A percentile compares a stretch with the other conserved stretches of the same genome.
phyloP scores from a whole-genome alignment of 352 stramenopile genomes.

The Globisporangium paroecandrum region DNA sequence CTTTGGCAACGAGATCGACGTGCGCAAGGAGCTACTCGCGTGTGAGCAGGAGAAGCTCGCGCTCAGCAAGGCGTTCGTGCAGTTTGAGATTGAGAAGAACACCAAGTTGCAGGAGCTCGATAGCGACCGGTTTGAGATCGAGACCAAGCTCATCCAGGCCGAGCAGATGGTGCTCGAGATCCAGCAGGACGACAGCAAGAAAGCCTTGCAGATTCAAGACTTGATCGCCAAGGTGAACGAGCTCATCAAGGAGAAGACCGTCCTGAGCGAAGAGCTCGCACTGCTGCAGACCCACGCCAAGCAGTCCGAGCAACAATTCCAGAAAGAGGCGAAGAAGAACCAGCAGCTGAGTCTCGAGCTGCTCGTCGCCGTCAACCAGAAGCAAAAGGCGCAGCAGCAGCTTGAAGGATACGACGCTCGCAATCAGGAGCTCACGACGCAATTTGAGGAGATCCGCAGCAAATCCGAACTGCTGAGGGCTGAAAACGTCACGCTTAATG shows the following conservation, averaged over 20 bases:
- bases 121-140: constrained; percentile 56
- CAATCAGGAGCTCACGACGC: constrained; percentile 17
- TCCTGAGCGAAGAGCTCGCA: constrained; percentile 30
- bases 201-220: constrained; percentile 52
- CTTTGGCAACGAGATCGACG: constrained; percentile 57
- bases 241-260: constrained; percentile 40
- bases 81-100: constrained; percentile 57
- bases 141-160: constrained; percentile 56
- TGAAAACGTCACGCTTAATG: constrained; percentile 25
- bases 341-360: constrained; percentile 70
- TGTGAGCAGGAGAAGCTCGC: constrained; percentile 70
- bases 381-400: constrained; percentile 38
- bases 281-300: constrained; percentile 34
- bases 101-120: constrained; percentile 40
- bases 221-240: constrained; percentile 56
- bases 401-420: constrained; percentile 27
- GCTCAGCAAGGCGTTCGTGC: constrained; percentile 62
- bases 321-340: constrained; percentile 52
- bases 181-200: constrained; percentile 52
- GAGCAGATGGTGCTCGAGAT: constrained; percentile 67
- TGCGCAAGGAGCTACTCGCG: constrained; percentile 52
- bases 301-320: constrained; percentile 25
- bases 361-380: constrained; percentile 66
- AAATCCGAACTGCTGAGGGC: constrained; percentile 14
- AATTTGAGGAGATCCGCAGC: constrained; percentile 16